phyloP scores from a whole-genome alignment of 176 grass and related monocot species.

The Carex kokanica region DNA sequence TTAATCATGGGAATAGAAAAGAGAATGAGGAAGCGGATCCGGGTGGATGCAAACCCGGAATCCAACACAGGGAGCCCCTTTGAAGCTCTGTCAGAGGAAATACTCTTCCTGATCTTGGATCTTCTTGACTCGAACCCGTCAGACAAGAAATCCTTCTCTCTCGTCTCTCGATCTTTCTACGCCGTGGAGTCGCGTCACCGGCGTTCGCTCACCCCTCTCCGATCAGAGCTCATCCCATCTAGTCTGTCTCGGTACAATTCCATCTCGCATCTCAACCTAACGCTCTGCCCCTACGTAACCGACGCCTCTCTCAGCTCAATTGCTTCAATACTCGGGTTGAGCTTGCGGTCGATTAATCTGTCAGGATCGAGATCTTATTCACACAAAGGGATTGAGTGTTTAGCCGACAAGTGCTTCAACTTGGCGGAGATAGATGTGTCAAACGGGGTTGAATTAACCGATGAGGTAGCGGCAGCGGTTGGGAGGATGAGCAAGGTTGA shows the following conservation, averaged over 20 bases:
- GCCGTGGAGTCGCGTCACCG: slow-evolving; percentile 69
- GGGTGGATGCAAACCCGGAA: slow-evolving; percentile 15
- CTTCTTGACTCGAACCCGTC: slow-evolving; percentile 39
- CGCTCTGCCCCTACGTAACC: slow-evolving; percentile 60
- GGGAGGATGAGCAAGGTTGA: slow-evolving; percentile 29
- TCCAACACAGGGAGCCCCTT: not conserved
- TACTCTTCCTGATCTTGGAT: slow-evolving; percentile 74
- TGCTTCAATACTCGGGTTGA: not conserved
- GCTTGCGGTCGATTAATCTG: slow-evolving; percentile 53
- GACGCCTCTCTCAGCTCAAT: slow-evolving; percentile 32
- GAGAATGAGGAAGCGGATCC: slow-evolving; percentile 13
- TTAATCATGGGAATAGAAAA: not conserved
- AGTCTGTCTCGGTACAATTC: slow-evolving; percentile 49
- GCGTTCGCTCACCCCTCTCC: slow-evolving; percentile 53
- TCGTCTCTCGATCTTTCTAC: slow-evolving; percentile 66
- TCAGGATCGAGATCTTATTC: slow-evolving; percentile 59
- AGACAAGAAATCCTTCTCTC: slow-evolving; percentile 64
- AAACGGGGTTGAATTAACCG: slow-evolving; percentile 51
- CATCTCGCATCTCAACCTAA: slow-evolving; percentile 45
- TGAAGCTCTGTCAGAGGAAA: slow-evolving; percentile 54
- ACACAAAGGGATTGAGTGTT: slow-evolving; percentile 37
- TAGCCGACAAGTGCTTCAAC: slow-evolving; percentile 32
- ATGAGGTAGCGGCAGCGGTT: slow-evolving; percentile 45
- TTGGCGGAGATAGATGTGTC: slow-evolving; percentile 68
- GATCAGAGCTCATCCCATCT: slow-evolving; percentile 41